Percentiles rank a stretch among this genome's conserved stretches.
Conservation (phyloP, 2,329 filamentous ascomycete genomes). For the Huntiella bhutanensis region DNA sequence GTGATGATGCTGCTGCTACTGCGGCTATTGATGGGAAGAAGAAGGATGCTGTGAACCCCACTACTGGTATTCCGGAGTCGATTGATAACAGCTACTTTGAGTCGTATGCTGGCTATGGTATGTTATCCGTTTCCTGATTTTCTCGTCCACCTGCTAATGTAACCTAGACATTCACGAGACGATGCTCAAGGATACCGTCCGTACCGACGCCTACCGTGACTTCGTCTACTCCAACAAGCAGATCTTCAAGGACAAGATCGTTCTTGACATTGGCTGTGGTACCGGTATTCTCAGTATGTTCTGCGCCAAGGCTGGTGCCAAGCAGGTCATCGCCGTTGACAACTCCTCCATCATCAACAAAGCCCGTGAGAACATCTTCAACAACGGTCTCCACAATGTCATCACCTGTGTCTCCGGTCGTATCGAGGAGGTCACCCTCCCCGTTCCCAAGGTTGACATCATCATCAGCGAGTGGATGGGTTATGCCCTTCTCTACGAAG, state of each 20-base stretch:
- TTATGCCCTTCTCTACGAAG: conserved; percentile 81
- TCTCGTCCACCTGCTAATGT: not conserved
- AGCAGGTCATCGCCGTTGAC: conserved; percentile 76
- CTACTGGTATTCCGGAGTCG: conserved; percentile 16
- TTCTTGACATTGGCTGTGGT: conserved; percentile 80
- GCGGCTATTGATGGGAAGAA: conserved; percentile 19
- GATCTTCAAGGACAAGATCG: conserved; percentile 66
- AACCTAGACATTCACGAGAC: conserved; percentile 77
- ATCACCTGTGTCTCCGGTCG: conserved; percentile 71
- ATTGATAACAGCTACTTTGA: conserved; percentile 35
- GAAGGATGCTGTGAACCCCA: conserved; percentile 14
- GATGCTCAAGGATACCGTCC: conserved; percentile 80
- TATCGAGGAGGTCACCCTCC: conserved; percentile 69
- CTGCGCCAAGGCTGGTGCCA: conserved; percentile 74
- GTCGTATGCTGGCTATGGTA: conserved; percentile 43
- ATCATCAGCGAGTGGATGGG: conserved; percentile 99
- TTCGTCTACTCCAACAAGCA: conserved; percentile 88
- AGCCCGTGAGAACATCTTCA: conserved; percentile 65
- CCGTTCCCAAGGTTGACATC: conserved; percentile 69
- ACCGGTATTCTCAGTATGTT: conserved; percentile 83
- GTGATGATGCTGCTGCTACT: conserved; percentile 22
- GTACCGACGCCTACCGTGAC: conserved; percentile 82
- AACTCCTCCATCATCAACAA: conserved; percentile 81
- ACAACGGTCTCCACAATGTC: conserved; percentile 53
- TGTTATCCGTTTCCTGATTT: not conserved